Evolutionary conservation across 257 asterid genomes (phyloP).

Genomic region (Cynanchum wilfordii): DNA sequence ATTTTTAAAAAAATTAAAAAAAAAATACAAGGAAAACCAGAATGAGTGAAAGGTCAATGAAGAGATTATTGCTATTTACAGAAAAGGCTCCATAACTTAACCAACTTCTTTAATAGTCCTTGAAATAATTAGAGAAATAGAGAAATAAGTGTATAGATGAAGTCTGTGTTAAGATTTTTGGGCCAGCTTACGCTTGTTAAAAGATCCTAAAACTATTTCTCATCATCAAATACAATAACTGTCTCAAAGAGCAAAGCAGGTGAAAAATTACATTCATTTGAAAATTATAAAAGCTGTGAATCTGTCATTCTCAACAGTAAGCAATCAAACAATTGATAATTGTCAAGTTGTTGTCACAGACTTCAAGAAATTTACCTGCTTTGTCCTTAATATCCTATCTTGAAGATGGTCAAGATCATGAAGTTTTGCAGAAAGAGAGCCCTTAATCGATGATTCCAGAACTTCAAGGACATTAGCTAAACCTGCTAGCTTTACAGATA

Average conservation of each 20-base stretch:
- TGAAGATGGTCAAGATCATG: conserved; percentile 73
- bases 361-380: conserved; percentile 59
- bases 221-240: not conserved
- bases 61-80: not conserved
- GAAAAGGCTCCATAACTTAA: not conserved
- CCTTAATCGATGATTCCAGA: conserved; percentile 80
- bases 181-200: not conserved
- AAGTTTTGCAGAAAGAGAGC: conserved; percentile 61
- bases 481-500: conserved; percentile 69
- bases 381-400: conserved; percentile 72
- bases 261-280: not conserved
- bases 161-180: not conserved
- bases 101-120: not conserved
- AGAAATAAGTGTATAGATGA: not conserved
- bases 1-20: too few relatives aligned
- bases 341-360: not conserved
- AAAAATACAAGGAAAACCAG: not conserved
- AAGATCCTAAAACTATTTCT: not conserved
- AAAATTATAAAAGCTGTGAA: not conserved
- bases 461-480: conserved; percentile 69
- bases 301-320: not conserved
- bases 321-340: not conserved
- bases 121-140: not conserved
- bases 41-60: not conserved
- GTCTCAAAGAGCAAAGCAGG: not conserved